Conservation (phyloP, 768 basidiomycete species). For the Rhodotorula sphaerocarpa region DNA sequence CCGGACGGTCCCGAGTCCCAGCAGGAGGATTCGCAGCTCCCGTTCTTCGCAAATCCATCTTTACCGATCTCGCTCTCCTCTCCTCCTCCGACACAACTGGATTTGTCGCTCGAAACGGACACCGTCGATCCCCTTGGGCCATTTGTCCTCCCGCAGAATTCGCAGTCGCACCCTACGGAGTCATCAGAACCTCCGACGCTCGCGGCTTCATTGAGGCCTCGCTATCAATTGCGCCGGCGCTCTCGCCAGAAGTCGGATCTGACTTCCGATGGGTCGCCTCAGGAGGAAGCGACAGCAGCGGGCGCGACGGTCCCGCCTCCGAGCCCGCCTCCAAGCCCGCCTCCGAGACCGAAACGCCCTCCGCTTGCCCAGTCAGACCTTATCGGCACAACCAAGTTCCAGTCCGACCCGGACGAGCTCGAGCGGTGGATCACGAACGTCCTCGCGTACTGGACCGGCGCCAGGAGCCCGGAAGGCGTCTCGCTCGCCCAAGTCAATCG, state of each 20-base stretch:
- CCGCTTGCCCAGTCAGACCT: too few relatives aligned
- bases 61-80: not conserved
- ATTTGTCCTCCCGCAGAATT: conserved; percentile 9
- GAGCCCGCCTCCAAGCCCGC: not conserved
- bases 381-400: conserved; percentile 60
- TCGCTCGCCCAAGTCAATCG: conserved; percentile 47
- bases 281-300: too few relatives aligned
- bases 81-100: not conserved
- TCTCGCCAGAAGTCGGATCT: not conserved
- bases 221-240: conserved; percentile 6
- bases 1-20: not conserved
- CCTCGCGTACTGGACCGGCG: conserved; percentile 68
- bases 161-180: not conserved
- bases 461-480: conserved; percentile 64
- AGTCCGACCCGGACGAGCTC: conserved; percentile 52
- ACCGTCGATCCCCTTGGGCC: not conserved
- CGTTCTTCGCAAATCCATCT: conserved; percentile 18
- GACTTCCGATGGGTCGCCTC: too few relatives aligned
- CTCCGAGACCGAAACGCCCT: not conserved
- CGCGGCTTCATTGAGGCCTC: too few relatives aligned
- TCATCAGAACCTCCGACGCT: too few relatives aligned
- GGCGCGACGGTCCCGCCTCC: too few relatives aligned
- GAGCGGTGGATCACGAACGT: conserved; percentile 52
- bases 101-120: not conserved
- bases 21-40: conserved; percentile 9